Base-by-base conservation (phyloP, 2,329 filamentous ascomycete genomes). In the Pseudovirgaria hyperparasitica region DNA sequence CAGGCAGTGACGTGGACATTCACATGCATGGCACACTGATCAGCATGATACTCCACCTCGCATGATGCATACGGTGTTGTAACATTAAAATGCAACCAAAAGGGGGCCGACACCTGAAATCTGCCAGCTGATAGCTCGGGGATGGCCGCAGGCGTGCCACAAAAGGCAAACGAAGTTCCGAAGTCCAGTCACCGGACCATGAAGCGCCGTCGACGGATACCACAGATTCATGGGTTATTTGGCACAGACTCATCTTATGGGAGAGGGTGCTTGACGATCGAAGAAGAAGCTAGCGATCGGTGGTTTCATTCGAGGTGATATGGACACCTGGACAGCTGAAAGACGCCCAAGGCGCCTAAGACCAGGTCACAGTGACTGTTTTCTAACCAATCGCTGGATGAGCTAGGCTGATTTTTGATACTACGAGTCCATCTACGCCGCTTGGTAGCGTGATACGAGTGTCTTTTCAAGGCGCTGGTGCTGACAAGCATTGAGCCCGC, bases 401-500 rank as follows among this genome's bases (percentile, higher is more conserved):
- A 33, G 20, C 31, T 27, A 25, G 31, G 25, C 29, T 16, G 21
- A 31, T 20, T 23, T 26, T 34, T 34, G 23, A 30, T 25, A 28
- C 28, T 13, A 26, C 26, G 28, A 20, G 19, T 8, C 19, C 19
- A 20, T 20, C 19, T 20, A 20, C n/a, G 19, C 19, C 19, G n/a
- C 19, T 20, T 20, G 19, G 19, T 8, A 20, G 19, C 8, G 8
- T n/a, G 19, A 20, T 20, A 20, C 19, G 19, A 8, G 19, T 57
- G 5, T 34, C 58, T 16, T 34, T 44, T 3, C 41, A 39, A 1
- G 45, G 48, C 1, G 46, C 45, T 1, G 43, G 43, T 29, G 16
- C 27, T 11, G 23, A 27, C 19, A n/a, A 25, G 17, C 19, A 23
- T 25, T 21, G 16, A 23, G 11, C 27, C 23, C 17, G 22, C 22